Base-by-base conservation (phyloP, 2,329 filamentous ascomycete genomes). In the Knufia fluminis region DNA sequence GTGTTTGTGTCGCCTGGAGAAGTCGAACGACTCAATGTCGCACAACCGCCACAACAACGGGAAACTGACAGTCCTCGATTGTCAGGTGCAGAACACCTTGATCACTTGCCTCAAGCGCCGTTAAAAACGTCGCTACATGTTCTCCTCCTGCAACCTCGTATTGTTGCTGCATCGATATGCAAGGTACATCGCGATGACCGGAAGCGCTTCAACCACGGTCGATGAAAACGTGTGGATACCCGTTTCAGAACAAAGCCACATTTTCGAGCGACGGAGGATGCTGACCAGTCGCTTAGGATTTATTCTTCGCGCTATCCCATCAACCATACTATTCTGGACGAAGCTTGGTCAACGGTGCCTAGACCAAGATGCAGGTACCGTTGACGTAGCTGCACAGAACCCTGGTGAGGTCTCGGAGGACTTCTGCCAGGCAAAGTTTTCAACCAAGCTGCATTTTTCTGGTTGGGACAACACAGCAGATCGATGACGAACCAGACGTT, bases 401-500 rank as follows among this genome's bases (percentile, higher is more conserved):
- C 23, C 10, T 14, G 6, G 40, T n/a, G n/a, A n/a, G n/a, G n/a
- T n/a, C n/a, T n/a, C n/a, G n/a, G n/a, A n/a, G n/a, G n/a, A n/a
- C n/a, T n/a, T 43, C 23, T 16, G 20, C 40, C 8, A 10, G 40
- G 43, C 31, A 35, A 36, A 46, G 22, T 36, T 36, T 46, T 46
- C 20, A 22, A 14, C 8, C 28, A 36, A 9, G 22, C 3, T 24
- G n/a, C 28, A 3, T 33, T 20, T 33, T 33, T n/a, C 16, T 17
- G 16, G 43, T 22, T 43, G 20, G 43, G 20, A n/a, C 12, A 19
- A n/a, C n/a, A 24, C 14, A 32, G 16, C 8, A 24, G n/a, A 36
- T 46, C 32, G 43, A 46, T 46, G 43, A 46, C 43, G 43, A 38
- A 35, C 43, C 14, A 43, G 26, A 28, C n/a, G n/a, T n/a, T n/a